Percentiles rank a stretch among this genome's conserved stretches.
phyloP scores from a whole-genome alignment of 768 basidiomycete genomes.

The Xerocomellus dryophilus region DNA sequence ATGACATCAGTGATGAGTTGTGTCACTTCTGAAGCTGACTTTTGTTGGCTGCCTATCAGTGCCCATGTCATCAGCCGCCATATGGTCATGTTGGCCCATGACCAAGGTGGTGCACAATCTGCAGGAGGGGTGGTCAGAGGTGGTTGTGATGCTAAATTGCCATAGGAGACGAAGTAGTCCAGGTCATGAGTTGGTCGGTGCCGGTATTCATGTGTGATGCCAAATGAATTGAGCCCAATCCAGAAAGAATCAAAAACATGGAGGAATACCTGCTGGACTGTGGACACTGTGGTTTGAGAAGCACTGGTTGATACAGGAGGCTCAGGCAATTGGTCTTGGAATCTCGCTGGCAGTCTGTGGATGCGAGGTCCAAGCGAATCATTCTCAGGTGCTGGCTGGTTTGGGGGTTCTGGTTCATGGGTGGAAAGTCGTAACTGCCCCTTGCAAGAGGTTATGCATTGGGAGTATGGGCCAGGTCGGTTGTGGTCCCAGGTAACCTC shows the following conservation, averaged over 20 bases:
- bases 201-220: neutral
- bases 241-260: neutral
- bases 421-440: no score
- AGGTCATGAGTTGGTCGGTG: neutral
- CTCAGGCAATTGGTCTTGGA: neutral
- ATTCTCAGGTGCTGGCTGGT: no score
- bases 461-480: no score
- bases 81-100: slow-evolving; percentile 12
- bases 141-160: neutral
- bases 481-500: no score
- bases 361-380: neutral
- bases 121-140: neutral
- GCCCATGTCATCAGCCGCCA: slow-evolving; percentile 11
- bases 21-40: neutral
- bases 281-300: neutral
- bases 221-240: neutral
- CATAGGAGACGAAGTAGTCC: neutral
- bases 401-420: no score
- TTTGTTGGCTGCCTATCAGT: slow-evolving; percentile 1
- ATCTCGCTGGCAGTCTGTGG: neutral
- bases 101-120: slow-evolving; percentile 6
- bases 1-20: neutral
- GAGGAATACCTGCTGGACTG: neutral
- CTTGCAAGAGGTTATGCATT: no score
- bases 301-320: neutral